Evolutionary conservation across 345 rosid genomes (phyloP), one percentile per base, ranked within the genome.

Genomic region (Trapa incisa): DNA sequence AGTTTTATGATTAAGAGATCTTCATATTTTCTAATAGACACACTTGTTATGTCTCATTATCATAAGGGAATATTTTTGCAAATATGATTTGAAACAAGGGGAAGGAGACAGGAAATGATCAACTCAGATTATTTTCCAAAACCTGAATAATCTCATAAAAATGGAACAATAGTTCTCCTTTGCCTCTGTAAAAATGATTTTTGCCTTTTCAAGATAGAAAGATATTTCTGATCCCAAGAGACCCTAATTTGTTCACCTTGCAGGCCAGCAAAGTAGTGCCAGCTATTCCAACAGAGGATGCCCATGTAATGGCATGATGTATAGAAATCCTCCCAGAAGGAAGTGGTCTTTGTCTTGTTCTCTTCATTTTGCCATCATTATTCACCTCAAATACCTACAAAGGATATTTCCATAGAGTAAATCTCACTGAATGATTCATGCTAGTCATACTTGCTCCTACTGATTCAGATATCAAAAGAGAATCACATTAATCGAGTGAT

Each of bases 301-400:
- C 96, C 92, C 91, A 94, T 32, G 84, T 67, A 52, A 83, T 78
- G 37, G 97, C 99, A 69, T 94, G 97, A 56, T 81, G 77, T 37
- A 78, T 57, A 17, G 91, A 64, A 4, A 94, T 76, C n/a, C 96
- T 81, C 47, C 95, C 87, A 5, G 99, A 82, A 80, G 97, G 99
- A 36, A 94, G 82, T 2, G 99, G 99, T 78, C 97, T 79, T 71
- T 13, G 73, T 83, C 52, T 87, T 11, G 99, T 94, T 75, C 97
- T 80, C 79, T 87, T 94, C 99, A 94, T 94, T 87, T 81, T 87
- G 61, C 91, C 82, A 83, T 94, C 99, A 78, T 89, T 87, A 2
- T 74, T 86, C 71, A 86, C 79, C 87, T 94, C 99, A 64, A 94
- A 83, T 65, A 87, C 88, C 96, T 93, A 63, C 37, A 50, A 35